Evolutionary conservation across 768 basidiomycete species (phyloP).

Genomic region (Xerocomus potaroensis): DNA sequence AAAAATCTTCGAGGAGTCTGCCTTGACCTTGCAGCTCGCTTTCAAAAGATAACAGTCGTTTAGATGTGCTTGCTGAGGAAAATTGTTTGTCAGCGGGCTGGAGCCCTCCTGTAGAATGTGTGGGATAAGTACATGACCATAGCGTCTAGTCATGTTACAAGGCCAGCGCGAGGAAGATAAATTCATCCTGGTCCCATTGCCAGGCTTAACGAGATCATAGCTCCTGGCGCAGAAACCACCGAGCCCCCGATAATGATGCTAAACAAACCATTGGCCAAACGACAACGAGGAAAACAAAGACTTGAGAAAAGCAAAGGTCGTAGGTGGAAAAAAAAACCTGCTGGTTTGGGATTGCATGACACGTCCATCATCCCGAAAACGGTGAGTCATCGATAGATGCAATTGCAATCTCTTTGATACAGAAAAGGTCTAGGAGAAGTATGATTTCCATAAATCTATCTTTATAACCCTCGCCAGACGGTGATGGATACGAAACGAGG

Average conservation of each 20-base stretch:
- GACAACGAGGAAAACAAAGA: too few relatives aligned
- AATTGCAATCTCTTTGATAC: conserved; percentile 5
- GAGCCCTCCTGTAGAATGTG: too few relatives aligned
- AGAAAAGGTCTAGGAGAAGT: not conserved
- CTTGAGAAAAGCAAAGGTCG: conserved; percentile 54
- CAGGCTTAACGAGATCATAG: conserved; percentile 67
- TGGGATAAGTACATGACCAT: too few relatives aligned
- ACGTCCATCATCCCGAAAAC: too few relatives aligned
- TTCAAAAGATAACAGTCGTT: conserved; percentile 2
- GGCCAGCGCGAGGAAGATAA: conserved; percentile 75
- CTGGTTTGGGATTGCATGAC: conserved; percentile 52
- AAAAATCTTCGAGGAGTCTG: conserved; percentile 70
- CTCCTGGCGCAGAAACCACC: conserved; percentile 45
- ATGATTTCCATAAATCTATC: not conserved
- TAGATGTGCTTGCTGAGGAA: conserved; percentile 45
- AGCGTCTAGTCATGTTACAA: too few relatives aligned
- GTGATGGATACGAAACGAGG: conserved; percentile 7
- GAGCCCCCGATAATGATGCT: conserved; percentile 63
- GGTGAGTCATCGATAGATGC: too few relatives aligned
- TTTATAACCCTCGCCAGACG: conserved; percentile 17
- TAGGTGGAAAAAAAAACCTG: too few relatives aligned
- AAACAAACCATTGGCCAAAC: conserved; percentile 65
- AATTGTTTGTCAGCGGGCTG: too few relatives aligned
- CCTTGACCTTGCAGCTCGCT: conserved; percentile 67
- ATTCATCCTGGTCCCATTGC: conserved; percentile 57